Percentiles rank a stretch among this genome's conserved stretches.
phyloP scores from a whole-genome alignment of 2,329 filamentous ascomycete genomes.

The Arthrobotrys sphaeroides region DNA sequence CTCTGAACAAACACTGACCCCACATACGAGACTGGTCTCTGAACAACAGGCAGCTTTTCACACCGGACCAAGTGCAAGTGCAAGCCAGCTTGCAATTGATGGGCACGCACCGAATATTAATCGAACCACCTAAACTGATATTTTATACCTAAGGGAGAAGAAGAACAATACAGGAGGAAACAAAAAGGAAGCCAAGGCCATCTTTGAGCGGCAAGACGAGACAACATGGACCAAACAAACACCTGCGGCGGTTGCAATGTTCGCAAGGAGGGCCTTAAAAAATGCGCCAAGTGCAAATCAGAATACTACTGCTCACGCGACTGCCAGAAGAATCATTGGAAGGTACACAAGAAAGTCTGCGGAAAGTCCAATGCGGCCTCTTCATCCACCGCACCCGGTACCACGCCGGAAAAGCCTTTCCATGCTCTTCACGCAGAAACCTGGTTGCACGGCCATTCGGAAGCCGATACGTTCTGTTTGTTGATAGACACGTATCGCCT shows the following conservation, averaged over 20 bases:
- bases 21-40: no score
- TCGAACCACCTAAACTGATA: no score
- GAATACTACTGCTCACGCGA: slow-evolving; percentile 65
- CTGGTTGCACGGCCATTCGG: slow-evolving; percentile 64
- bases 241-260: slow-evolving; percentile 11
- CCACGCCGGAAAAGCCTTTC: slow-evolving; percentile 61
- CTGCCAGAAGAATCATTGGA: slow-evolving; percentile 67
- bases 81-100: no score
- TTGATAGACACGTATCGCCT: slow-evolving; percentile 66
- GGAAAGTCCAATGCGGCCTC: not conserved
- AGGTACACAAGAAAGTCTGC: slow-evolving; percentile 65
- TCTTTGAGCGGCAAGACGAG: no score
- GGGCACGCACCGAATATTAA: no score
- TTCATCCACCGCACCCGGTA: not conserved
- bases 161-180: no score
- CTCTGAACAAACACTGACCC: no score
- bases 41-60: no score
- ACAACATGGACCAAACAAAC: not conserved
- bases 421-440: slow-evolving; percentile 61
- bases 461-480: slow-evolving; percentile 63
- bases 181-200: no score
- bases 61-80: no score
- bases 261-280: slow-evolving; percentile 57
- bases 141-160: no score
- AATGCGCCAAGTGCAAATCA: slow-evolving; percentile 59